phyloP scores from a whole-genome alignment of 768 basidiomycete species.

The Mycena galopus region DNA sequence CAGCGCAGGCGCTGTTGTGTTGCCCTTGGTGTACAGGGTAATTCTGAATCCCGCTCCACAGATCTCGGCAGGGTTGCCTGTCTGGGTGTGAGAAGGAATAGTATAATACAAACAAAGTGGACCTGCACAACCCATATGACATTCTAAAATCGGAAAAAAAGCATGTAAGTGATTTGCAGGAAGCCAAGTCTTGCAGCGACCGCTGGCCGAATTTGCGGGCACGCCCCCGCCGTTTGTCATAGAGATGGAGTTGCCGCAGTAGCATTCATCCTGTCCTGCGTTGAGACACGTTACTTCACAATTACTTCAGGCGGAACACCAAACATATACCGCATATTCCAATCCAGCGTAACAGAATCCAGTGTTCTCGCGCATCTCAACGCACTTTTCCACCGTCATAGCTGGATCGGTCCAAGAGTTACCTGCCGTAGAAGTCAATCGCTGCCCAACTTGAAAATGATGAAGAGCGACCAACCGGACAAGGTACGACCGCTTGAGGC shows the following conservation, averaged over 20 bases:
- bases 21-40: constrained; percentile 58
- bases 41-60: constrained; percentile 58
- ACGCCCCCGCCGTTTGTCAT: constrained; percentile 28
- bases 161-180: background rate
- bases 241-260: constrained; percentile 24
- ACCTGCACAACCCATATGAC: constrained; percentile 53
- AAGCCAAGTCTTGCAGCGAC: background rate
- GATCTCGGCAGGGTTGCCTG: constrained; percentile 52
- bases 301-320: background rate
- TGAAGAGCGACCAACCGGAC: background rate
- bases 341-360: constrained; percentile 24
- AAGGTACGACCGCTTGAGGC: constrained; percentile 19
- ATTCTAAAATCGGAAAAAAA: constrained; percentile 39
- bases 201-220: background rate
- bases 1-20: constrained; percentile 47
- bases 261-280: constrained; percentile 25
- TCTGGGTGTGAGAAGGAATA: background rate
- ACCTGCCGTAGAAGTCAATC: background rate
- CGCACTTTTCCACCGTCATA: constrained; percentile 31
- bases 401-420: background rate
- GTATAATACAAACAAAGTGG: background rate
- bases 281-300: background rate
- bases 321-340: constrained; percentile 14
- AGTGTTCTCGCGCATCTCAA: constrained; percentile 14
- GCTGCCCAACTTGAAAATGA: background rate